Conservation (phyloP, 2,329 filamentous ascomycete species). For the Aspergillus aculeatinus region DNA sequence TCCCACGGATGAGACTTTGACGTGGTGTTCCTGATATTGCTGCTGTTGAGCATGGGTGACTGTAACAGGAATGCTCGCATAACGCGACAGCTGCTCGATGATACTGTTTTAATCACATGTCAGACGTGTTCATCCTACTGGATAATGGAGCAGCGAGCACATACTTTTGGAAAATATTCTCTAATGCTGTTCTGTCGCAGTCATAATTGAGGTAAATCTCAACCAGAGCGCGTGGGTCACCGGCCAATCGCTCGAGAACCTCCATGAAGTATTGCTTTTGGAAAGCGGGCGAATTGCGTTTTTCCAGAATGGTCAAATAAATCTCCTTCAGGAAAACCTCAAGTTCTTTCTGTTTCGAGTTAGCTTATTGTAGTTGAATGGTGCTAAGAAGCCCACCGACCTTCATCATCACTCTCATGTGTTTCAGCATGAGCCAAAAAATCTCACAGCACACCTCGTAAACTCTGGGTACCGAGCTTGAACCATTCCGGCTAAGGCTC, state of each 20-base stretch:
- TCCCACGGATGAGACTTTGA: slow-evolving; percentile 57
- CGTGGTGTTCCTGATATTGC: slow-evolving; percentile 76
- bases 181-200: slow-evolving; percentile 84
- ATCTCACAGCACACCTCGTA: slow-evolving; percentile 97
- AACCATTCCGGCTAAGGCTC: slow-evolving; percentile 90
- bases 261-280: slow-evolving; percentile 92
- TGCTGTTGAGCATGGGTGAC: slow-evolving; percentile 78
- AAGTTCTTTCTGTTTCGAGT: slow-evolving; percentile 72
- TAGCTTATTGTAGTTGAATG: slow-evolving; percentile 9
- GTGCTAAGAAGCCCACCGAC: slow-evolving; percentile 45
- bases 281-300: slow-evolving; percentile 78
- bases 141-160: slow-evolving; percentile 7
- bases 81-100: slow-evolving; percentile 87
- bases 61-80: slow-evolving; percentile 74
- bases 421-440: slow-evolving; percentile 95
- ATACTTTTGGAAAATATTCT: slow-evolving; percentile 87
- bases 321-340: slow-evolving; percentile 98
- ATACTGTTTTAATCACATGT: slow-evolving; percentile 51
- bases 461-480: slow-evolving; percentile 85
- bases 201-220: slow-evolving; percentile 98
- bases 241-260: slow-evolving; percentile 78
- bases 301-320: slow-evolving; percentile 86
- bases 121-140: not conserved
- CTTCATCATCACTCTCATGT: slow-evolving; percentile 92
- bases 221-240: slow-evolving; percentile 83